Evolutionary conservation across 169 alveolate species (phyloP).

Genomic region (Babesia ovis): DNA sequence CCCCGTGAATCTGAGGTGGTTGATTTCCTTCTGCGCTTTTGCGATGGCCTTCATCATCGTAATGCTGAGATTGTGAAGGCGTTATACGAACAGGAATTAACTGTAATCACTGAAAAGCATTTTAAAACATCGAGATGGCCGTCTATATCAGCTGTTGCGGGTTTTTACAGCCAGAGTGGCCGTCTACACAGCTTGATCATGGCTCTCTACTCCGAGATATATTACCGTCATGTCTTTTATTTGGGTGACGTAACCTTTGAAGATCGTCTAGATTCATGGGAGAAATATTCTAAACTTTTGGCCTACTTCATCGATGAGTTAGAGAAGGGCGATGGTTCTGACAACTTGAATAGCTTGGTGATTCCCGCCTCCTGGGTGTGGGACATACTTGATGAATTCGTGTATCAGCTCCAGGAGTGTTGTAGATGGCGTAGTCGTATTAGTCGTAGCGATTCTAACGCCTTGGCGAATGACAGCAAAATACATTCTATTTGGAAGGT

Average conservation of each 20-base stretch:
- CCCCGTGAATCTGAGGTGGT: slow-evolving; percentile 82
- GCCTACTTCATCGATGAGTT: slow-evolving; percentile 71
- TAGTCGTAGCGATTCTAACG: slow-evolving; percentile 27
- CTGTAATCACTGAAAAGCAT: slow-evolving; percentile 73
- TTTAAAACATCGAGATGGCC: slow-evolving; percentile 83
- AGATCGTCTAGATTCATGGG: slow-evolving; percentile 81
- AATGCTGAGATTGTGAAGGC: slow-evolving; percentile 78
- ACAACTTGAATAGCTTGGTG: slow-evolving; percentile 63
- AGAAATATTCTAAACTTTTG: slow-evolving; percentile 76
- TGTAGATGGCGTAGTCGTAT: slow-evolving; percentile 74
- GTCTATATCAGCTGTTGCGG: slow-evolving; percentile 74
- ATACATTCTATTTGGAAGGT: slow-evolving; percentile 61
- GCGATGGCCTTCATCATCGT: slow-evolving; percentile 76
- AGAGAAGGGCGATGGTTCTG: slow-evolving; percentile 53
- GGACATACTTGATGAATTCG: slow-evolving; percentile 83
- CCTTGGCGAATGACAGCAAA: slow-evolving; percentile 6
- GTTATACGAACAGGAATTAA: slow-evolving; percentile 79
- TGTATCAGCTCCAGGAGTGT: slow-evolving; percentile 82
- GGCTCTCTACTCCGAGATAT: slow-evolving; percentile 82
- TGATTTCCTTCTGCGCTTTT: slow-evolving; percentile 73
- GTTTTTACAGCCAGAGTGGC: slow-evolving; percentile 79
- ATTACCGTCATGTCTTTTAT: slow-evolving; percentile 82
- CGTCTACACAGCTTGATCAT: slow-evolving; percentile 77
- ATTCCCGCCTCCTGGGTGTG: slow-evolving; percentile 84
- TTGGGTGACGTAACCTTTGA: slow-evolving; percentile 77